Evolutionary conservation across 805 yeast genomes (phyloP).

Genomic region (Cyberlindnera bimundalis): DNA sequence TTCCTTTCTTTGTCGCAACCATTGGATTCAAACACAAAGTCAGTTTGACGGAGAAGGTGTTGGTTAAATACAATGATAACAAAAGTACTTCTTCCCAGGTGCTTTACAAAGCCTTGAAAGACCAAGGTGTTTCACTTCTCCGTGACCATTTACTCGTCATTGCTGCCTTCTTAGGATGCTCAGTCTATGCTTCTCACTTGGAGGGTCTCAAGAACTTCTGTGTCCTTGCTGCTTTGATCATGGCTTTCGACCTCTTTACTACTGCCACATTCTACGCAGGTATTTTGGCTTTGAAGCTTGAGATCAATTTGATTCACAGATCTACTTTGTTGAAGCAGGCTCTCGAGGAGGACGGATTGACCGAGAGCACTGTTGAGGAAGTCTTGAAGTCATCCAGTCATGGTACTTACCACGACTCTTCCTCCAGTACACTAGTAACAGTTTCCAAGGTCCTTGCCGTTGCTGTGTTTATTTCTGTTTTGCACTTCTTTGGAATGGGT

Average conservation of each 20-base stretch:
- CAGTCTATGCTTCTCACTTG: constrained; percentile 60
- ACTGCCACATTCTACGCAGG: constrained; percentile 82
- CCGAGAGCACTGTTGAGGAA: constrained; percentile 66
- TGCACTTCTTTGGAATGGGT: constrained; percentile 68
- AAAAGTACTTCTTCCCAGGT: constrained; percentile 34
- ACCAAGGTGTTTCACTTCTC: constrained; percentile 39
- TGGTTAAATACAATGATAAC: constrained; percentile 29
- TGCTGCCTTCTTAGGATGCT: constrained; percentile 63
- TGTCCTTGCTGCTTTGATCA: constrained; percentile 63
- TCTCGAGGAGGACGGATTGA: constrained; percentile 90
- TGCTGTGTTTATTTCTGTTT: constrained; percentile 49
- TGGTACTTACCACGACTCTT: constrained; percentile 30
- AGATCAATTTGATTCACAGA: constrained; percentile 80
- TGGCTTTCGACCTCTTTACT: constrained; percentile 67
- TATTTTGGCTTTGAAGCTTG: constrained; percentile 80
- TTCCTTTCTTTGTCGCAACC: constrained; percentile 89
- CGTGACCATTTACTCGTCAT: constrained; percentile 77
- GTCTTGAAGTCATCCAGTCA: constrained; percentile 40
- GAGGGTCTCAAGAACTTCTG: constrained; percentile 80
- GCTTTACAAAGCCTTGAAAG: constrained; percentile 33
- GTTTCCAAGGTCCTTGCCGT: constrained; percentile 59
- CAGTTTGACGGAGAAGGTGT: constrained; percentile 59
- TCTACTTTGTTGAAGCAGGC: constrained; percentile 74
- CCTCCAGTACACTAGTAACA: constrained; percentile 43
- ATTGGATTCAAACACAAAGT: constrained; percentile 90